Base-by-base conservation (phyloP, 345 rosid genomes). In the Corchorus capsularis region DNA sequence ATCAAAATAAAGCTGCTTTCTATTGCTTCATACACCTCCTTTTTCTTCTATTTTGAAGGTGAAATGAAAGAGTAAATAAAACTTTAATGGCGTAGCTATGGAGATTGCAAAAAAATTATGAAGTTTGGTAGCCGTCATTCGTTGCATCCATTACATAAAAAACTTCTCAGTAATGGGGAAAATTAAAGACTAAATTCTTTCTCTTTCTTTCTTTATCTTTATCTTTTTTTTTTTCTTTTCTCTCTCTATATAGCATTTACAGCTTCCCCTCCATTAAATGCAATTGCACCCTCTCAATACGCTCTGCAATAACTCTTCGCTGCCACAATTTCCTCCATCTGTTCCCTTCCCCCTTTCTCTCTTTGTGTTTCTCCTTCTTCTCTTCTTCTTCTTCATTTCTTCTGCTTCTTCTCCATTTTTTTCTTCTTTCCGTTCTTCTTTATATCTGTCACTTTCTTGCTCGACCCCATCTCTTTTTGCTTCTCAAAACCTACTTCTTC, bases 261-360 rank as follows among this genome's bases (percentile, higher is more conserved):
- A 79, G 62, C 83, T 81, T 83, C 83, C 73, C 82, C 83, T 27
- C 90, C 87, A 91, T 86, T 91, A 87, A 91, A 89, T 91, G 95
- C 95, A 10, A 77, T 83, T 81, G 89, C 94, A 88, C 87, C 92
- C 89, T 86, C 89, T 87, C 91, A 79, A 83, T 81, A 66, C 90
- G 78, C 88, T 87, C 89, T 75, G 87, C 92, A 90, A 84, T 90
- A 80, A 91, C 91, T 89, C 86, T 85, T 80, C 78, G 37, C 86
- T 77, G 81, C 83, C 79, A 6, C 79, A 78, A 15, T 75, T 85
- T 75, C 63, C 63, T 80, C 84, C 79, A 45, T 85, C 80, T 75
- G 63, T 76, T 76, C 63, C 69, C 75, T 53, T 56, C 47, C 50
- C 11, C 17, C 16, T 16, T 45, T 68, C 35, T 63, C 65, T 55